Conservation (phyloP, 148 eudicot genomes). For the Rhododendron simsii region DNA sequence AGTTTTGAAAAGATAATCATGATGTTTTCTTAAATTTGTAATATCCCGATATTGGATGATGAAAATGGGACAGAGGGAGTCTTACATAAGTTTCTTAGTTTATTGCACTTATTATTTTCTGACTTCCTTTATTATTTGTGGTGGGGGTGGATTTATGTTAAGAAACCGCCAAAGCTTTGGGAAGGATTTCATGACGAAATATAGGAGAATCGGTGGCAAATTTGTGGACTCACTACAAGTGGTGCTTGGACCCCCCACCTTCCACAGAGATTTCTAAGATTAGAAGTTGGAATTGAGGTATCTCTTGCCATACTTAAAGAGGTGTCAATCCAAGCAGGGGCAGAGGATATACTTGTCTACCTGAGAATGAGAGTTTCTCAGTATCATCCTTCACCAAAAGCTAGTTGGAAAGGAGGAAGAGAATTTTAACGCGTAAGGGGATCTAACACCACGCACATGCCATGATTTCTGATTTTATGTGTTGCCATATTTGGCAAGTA, state of each 20-base stretch:
- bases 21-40: too few species aligned
- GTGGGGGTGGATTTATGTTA: not conserved
- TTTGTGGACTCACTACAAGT: not conserved
- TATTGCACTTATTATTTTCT: not conserved
- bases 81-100: not conserved
- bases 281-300: not conserved
- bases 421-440: not conserved
- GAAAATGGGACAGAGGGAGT: too few species aligned
- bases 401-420: not conserved
- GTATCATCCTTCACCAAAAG: not conserved
- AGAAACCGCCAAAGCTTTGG: not conserved
- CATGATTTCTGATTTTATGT: not conserved
- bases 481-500: not conserved
- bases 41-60: too few species aligned
- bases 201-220: not conserved
- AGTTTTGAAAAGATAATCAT: too few species aligned
- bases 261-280: not conserved
- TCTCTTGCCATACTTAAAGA: not conserved
- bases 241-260: not conserved
- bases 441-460: not conserved
- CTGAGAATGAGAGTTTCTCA: not conserved
- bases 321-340: not conserved
- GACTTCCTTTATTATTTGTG: too few species aligned
- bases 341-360: not conserved
- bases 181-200: not conserved